Evolutionary conservation across 2,329 filamentous ascomycete genomes (phyloP).

Genomic region (Colletotrichum falcatum): DNA sequence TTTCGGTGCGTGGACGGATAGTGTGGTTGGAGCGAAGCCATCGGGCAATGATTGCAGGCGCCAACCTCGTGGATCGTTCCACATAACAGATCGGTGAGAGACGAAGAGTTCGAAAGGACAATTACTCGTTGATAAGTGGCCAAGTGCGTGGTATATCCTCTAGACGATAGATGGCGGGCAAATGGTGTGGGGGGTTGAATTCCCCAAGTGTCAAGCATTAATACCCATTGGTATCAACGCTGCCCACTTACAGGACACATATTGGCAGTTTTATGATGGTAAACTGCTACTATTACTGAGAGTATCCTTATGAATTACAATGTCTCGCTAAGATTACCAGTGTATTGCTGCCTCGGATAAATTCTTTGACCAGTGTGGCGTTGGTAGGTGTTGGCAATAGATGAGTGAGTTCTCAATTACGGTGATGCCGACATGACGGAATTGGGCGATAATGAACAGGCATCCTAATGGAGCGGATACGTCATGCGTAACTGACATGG

Average conservation of each 20-base stretch:
- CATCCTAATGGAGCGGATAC: background rate
- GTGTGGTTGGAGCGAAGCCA: conserved; percentile 10
- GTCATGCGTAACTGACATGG: background rate
- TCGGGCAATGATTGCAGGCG: background rate
- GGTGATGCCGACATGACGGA: background rate
- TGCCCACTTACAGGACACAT: conserved; percentile 10
- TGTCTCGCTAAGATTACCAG: background rate
- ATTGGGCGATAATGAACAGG: background rate
- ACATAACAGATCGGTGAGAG: background rate
- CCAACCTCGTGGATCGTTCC: background rate
- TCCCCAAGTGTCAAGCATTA: background rate
- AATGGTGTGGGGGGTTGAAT: too few species aligned
- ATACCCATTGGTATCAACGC: background rate
- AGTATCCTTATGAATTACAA: background rate
- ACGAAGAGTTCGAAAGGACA: too few species aligned
- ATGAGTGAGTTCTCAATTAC: background rate
- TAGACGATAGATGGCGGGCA: background rate
- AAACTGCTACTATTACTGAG: background rate
- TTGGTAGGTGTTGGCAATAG: background rate
- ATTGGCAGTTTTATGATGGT: background rate
- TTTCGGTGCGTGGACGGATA: background rate
- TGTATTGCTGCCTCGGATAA: conserved; percentile 27
- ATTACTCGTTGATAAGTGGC: too few species aligned
- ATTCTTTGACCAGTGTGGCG: background rate
- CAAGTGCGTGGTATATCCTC: background rate